Base-by-base conservation (phyloP, 2,329 filamentous ascomycete genomes). In the Talaromyces funiculosus region DNA sequence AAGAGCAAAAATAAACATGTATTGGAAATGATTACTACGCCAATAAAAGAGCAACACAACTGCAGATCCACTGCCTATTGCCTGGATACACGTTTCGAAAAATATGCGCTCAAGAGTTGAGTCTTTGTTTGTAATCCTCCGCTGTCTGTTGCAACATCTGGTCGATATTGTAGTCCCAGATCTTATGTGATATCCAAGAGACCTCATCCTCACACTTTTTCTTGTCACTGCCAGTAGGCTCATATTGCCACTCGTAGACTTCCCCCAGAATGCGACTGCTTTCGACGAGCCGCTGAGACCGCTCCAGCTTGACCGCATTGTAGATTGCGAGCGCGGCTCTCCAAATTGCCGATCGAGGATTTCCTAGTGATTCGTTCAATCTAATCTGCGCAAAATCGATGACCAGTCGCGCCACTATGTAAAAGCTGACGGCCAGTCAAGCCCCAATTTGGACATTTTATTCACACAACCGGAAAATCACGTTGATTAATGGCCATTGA, bases 221-320 rank as follows among this genome's bases (percentile, higher is more conserved):
- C 20, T 65, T 65, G 40, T 75, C 67, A 31, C 69, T 65, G 0
- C 64, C 65, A 1, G 72, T 69, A 0, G 67, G 68, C 5, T 68
- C 64, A 29, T 68, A 26, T 10, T 66, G 65, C 31, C 74, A 59
- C 35, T 68, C 71, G 3, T 71, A 59, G 3, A 75, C 59, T 47
- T 69, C 63, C 0, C 69, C 80, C 18, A 75, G 75, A 16, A 81
- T 72, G 43, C 74, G 74, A 60, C 82, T 84, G 54, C 77, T 84
- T 4, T 74, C 70, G 0, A 84, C 81, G 0, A 84, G 68, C 67
- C 76, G 77, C 61, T 83, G 80, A 8, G 75, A 78, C 8, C 82
- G 70, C 9, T 80, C 75, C 3, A 82, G 72, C 0, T 84, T 73
- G 3, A 79, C 71, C 7, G 68, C 70, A 63, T 86, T 82, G 47